Evolutionary conservation across 345 rosid genomes (phyloP).

Genomic region (Hibiscus mutabilis): DNA sequence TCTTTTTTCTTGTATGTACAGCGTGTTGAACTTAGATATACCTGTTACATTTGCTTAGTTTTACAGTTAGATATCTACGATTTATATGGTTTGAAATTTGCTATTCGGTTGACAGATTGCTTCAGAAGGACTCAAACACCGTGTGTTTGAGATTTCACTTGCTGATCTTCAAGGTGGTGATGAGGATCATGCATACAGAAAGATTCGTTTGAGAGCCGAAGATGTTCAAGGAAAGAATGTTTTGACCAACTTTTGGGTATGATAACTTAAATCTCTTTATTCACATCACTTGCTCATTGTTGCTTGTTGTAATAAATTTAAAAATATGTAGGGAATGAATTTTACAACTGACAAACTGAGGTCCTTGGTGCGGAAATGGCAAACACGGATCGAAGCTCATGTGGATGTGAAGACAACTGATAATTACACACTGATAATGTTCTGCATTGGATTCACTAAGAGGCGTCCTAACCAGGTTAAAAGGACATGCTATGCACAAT

Average conservation of each 20-base stretch:
- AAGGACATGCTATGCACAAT: constrained; percentile 90
- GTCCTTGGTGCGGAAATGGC: constrained; percentile 95
- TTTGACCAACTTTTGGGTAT: constrained; percentile 91
- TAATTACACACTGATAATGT: constrained; percentile 72
- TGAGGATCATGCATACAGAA: constrained; percentile 81
- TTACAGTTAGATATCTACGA: not conserved
- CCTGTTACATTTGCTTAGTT: not conserved
- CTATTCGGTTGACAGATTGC: constrained; percentile 54
- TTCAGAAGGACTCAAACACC: constrained; percentile 89
- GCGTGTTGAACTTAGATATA: not conserved
- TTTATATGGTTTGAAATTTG: not conserved
- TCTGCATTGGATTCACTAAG: constrained; percentile 91
- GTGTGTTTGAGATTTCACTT: constrained; percentile 82
- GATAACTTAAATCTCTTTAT: not conserved
- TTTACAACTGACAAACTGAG: constrained; percentile 92
- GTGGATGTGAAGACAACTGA: constrained; percentile 99
- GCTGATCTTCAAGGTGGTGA: constrained; percentile 82
- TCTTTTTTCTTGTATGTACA: not conserved
- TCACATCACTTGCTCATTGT: not conserved
- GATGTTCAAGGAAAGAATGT: constrained; percentile 93
- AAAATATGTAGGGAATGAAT: constrained; percentile 63
- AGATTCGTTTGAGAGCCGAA: constrained; percentile 90
- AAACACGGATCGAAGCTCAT: constrained; percentile 80
- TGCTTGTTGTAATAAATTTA: not conserved
- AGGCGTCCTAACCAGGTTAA: constrained; percentile 92